Evolutionary conservation across 441 rosid genomes (phyloP).

Genomic region (Gossypium gossypioides): DNA sequence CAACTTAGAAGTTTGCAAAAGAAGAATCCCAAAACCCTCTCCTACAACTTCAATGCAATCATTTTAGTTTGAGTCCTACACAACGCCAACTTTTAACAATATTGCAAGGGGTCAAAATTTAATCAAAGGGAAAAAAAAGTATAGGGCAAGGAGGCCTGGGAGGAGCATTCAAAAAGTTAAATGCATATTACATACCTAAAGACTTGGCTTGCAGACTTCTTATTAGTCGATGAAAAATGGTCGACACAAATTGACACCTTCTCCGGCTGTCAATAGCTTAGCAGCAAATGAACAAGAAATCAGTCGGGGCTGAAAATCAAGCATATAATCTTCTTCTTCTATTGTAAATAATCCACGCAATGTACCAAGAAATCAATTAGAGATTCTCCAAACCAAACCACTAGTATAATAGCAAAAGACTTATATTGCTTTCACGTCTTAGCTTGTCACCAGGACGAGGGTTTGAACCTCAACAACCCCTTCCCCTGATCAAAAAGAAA

Average conservation of each 20-base stretch:
- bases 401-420: too few species aligned
- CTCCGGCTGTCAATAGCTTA: background rate
- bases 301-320: background rate
- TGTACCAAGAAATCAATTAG: background rate
- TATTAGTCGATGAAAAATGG: background rate
- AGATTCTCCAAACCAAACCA: background rate
- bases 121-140: background rate
- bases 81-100: background rate
- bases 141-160: background rate
- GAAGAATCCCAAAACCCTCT: background rate
- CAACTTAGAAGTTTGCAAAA: background rate
- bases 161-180: constrained; percentile 4
- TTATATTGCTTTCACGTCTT: too few species aligned
- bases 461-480: too few species aligned
- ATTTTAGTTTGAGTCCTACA: background rate
- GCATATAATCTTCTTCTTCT: background rate
- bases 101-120: background rate
- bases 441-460: too few species aligned
- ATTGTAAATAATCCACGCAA: background rate
- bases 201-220: background rate
- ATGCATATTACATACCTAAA: background rate
- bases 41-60: background rate
- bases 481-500: too few species aligned
- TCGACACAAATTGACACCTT: background rate
- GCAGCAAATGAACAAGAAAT: background rate